Evolutionary conservation across 2,329 filamentous ascomycete species (phyloP), one percentile per base, ranked within the genome.

Genomic region (Aspergillus ibericus): DNA sequence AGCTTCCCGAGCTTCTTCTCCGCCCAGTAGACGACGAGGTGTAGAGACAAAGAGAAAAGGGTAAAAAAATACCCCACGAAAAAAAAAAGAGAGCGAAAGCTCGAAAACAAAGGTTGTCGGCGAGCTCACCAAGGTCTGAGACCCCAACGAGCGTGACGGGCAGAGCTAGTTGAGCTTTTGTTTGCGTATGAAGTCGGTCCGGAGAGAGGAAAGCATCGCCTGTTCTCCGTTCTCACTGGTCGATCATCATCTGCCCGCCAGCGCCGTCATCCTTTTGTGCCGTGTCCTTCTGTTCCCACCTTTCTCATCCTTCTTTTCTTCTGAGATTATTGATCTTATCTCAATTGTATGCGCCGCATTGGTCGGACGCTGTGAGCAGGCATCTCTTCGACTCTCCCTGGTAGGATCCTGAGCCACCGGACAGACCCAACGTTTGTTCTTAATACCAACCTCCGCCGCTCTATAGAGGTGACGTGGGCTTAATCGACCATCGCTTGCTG

Each of bases 291-390:
- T 55, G 59, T 57, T 55, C 48, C 61, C 60, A 46, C 58, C 47
- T 61, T 58, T 56, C 44, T 57, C 53, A 49, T 62, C 59, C 47
- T 63, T 63, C 67, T 58, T 61, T 61, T 61, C 55, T 56, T 55
- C 47, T 25, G 32, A 29, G 44, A 51, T 35, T 49, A 51, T 59
- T 59, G 55, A 27, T 60, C 63, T 62, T 59, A 58, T 68, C 59
- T 64, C 66, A 63, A 66, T 68, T 69, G 61, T 63, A 70, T 66
- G 70, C 69, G 69, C 71, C 72, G 72, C 71, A 59, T 65, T 60
- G 68, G 70, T 65, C 66, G 71, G 72, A 72, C 66, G 68, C 68
- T 69, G 71, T 72, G 71, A 75, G 70, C 72, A 71, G 70, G 70
- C 64, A 60, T 59, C 53, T 22, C 54, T 60, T 52, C 42, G 50